Base-by-base conservation (phyloP, 2,329 filamentous ascomycete species). In the Ophiostoma quercus region DNA sequence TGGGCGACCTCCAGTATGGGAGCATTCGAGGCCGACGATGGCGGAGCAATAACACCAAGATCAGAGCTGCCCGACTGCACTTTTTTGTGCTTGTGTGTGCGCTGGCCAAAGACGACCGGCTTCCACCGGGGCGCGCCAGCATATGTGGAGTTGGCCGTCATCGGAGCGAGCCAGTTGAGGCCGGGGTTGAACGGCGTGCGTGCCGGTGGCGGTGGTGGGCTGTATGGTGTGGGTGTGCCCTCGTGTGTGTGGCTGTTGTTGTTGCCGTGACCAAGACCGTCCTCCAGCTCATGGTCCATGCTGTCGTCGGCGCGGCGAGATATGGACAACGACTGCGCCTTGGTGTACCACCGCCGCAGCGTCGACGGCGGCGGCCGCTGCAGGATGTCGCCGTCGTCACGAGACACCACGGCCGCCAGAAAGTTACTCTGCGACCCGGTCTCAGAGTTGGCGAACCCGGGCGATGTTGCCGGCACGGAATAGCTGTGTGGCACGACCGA, bases 121-220 rank as follows among this genome's bases (percentile, higher is more conserved):
- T 22, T 67, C 66, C 66, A 67, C 41, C 5, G n/a, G 3, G 43
- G 37, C 7, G 43, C 25, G 16, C 19, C 4, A 29, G 25, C 12
- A 6, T 43, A 37, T 0, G 39, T n/a, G 3, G 41, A 5, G 6
- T 29, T 63, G 22, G 57, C 34, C 19, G 16, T 47, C 2, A 69
- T 65, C 1, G 72, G 67, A 2, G 68, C n/a, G 2, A 54, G 34
- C 71, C 71, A 73, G 65, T 68, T 72, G 67, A 73, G 43, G 4
- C 71, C 71, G 12, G 70, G 68, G 34, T 69, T 68, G 63, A 71
- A 71, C 8, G 65, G 70, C 2, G 65, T 60, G 32, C 67, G 54
- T 11, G 57, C 16, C 3, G 29, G n/a, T 1, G 51, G 25, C 4
- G 25, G 66, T 16, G 1, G 22, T 8, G 22, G 14, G 16, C 34